A percentile compares a stretch with the other conserved stretches of the same genome.
Conservation (phyloP, 192 early-diverging fungal species). For the Coemansia biformis region DNA sequence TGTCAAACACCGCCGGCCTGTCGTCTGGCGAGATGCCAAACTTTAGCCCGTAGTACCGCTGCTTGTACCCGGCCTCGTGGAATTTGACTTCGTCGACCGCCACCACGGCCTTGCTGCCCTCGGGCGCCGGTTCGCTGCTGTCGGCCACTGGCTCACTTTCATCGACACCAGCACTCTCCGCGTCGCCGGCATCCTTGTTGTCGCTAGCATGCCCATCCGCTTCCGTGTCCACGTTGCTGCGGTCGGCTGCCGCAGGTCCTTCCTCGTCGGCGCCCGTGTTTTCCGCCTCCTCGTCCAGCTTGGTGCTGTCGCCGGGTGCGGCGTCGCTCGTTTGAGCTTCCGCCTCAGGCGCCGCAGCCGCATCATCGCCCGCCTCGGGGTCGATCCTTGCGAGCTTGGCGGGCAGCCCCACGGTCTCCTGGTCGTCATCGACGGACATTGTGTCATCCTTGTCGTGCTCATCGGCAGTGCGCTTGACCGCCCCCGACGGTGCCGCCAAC, state of each 20-base stretch:
- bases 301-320: too few species aligned
- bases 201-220: background rate
- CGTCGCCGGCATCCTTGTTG: slow-evolving; percentile 35
- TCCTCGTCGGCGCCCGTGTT: too few species aligned
- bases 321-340: background rate
- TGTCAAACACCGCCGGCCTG: slow-evolving; percentile 45
- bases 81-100: slow-evolving; percentile 56
- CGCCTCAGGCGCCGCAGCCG: background rate
- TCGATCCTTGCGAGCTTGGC: slow-evolving; percentile 17
- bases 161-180: slow-evolving; percentile 6
- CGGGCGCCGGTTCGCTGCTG: slow-evolving; percentile 57
- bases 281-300: too few species aligned
- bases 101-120: slow-evolving; percentile 10
- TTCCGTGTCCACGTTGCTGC: background rate
- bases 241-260: too few species aligned
- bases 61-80: slow-evolving; percentile 73
- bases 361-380: background rate
- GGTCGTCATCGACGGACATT: slow-evolving; percentile 1
- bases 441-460: slow-evolving; percentile 42
- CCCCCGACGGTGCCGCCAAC: too few species aligned
- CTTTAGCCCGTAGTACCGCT: slow-evolving; percentile 66
- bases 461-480: slow-evolving; percentile 51
- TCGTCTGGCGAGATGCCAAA: slow-evolving; percentile 62
- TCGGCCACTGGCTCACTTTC: slow-evolving; percentile 50
- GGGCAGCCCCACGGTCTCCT: slow-evolving; percentile 12